phyloP scores from a whole-genome alignment of 768 basidiomycete genomes.

The Boletus rufocinnamomeus region DNA sequence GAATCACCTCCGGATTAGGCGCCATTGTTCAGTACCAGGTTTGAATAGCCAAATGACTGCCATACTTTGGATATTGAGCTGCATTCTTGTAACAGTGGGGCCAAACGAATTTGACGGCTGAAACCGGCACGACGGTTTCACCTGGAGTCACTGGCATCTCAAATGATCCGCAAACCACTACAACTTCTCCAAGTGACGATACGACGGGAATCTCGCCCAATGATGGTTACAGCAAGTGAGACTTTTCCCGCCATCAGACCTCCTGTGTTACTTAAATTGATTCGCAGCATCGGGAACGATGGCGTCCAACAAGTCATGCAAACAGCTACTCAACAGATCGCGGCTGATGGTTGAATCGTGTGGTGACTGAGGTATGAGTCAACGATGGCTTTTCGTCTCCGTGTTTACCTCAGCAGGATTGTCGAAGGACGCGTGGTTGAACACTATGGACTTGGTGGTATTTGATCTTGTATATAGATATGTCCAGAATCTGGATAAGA shows the following conservation, averaged over 20 bases:
- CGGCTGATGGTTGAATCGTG: slow-evolving; percentile 19
- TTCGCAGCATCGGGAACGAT: slow-evolving; percentile 32
- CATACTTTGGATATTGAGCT: slow-evolving; percentile 12
- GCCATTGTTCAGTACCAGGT: slow-evolving; percentile 36
- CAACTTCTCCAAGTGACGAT: slow-evolving; percentile 31
- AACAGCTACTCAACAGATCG: slow-evolving; percentile 39
- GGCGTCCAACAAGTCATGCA: slow-evolving; percentile 35
- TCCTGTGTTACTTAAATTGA: slow-evolving; percentile 5
- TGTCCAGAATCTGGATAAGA: neutral
- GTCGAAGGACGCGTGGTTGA: neutral
- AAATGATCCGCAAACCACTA: slow-evolving; percentile 35
- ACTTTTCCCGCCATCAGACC: slow-evolving; percentile 1
- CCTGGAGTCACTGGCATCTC: slow-evolving; percentile 31
- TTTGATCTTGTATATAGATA: neutral
- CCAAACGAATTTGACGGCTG: slow-evolving; percentile 49
- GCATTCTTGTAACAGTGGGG: slow-evolving; percentile 48
- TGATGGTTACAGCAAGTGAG: slow-evolving; percentile 57
- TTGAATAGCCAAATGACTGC: neutral
- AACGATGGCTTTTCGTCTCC: neutral
- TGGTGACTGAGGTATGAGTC: neutral
- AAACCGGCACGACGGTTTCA: slow-evolving; percentile 48
- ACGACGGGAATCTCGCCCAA: slow-evolving; percentile 58
- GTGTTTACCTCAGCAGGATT: neutral
- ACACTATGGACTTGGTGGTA: neutral
- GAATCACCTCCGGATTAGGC: slow-evolving; percentile 39